Evolutionary conservation across 208 protist species (phyloP).

Genomic region (Acanthamoeba royreba): DNA sequence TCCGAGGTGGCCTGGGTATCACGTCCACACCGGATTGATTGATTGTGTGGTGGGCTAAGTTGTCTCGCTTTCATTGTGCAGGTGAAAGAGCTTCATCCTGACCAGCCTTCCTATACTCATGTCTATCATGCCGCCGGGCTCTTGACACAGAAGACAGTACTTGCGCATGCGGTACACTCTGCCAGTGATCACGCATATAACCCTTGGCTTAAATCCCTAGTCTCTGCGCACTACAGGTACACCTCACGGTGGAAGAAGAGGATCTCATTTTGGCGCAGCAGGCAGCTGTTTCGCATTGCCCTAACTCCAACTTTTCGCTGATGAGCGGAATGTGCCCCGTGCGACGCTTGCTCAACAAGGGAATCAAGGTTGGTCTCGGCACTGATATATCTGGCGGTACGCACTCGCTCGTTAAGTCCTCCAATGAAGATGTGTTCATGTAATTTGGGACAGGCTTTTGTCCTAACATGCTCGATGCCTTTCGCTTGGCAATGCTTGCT

Average conservation of each 20-base stretch:
- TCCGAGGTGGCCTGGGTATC: too few relatives aligned
- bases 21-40: too few relatives aligned
- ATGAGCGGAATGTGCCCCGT: conserved; percentile 51
- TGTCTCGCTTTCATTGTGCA: too few relatives aligned
- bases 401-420: not conserved
- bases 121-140: conserved; percentile 60
- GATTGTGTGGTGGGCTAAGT: too few relatives aligned
- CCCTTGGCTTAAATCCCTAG: not conserved
- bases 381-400: conserved; percentile 68
- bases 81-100: conserved; percentile 54
- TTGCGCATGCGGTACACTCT: conserved; percentile 57
- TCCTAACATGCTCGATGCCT: conserved; percentile 55
- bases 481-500: conserved; percentile 54
- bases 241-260: conserved; percentile 66
- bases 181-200: not conserved
- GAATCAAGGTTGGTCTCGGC: conserved; percentile 73
- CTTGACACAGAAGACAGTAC: conserved; percentile 64
- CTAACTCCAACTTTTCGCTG: conserved; percentile 68
- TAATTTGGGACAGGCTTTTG: not conserved
- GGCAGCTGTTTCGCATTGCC: conserved; percentile 64
- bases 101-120: conserved; percentile 55
- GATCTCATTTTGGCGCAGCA: not conserved
- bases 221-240: not conserved
- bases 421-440: not conserved
- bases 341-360: not conserved